Conservation (phyloP, 371 early-diverging fungal genomes). For the Lichtheimia ornata region DNA sequence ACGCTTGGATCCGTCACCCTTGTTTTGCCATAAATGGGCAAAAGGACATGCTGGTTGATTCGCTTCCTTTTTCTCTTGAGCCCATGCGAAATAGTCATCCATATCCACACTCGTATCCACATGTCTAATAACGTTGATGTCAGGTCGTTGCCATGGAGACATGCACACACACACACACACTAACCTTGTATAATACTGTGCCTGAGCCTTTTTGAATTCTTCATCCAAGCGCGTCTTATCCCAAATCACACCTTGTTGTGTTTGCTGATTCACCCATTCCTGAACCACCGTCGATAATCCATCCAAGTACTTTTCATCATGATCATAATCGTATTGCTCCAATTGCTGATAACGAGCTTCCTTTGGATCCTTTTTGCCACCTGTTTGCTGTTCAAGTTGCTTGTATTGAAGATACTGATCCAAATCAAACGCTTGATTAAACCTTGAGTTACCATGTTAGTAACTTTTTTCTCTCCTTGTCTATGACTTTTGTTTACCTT, state of each 20-base stretch:
- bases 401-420: conserved; percentile 49
- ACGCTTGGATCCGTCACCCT: conserved; percentile 12
- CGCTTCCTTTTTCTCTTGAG: conserved; percentile 38
- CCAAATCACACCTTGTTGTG: conserved; percentile 32
- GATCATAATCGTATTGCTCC: conserved; percentile 54
- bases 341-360: conserved; percentile 40
- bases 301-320: conserved; percentile 41
- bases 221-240: conserved; percentile 49
- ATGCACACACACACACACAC: not conserved
- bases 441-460: conserved; percentile 20
- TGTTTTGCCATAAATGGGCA: conserved; percentile 63
- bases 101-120: conserved; percentile 35
- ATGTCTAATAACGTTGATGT: not conserved
- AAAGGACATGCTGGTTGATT: conserved; percentile 56
- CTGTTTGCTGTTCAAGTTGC: conserved; percentile 19
- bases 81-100: conserved; percentile 46
- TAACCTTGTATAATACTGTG: conserved; percentile 57
- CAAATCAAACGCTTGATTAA: conserved; percentile 43
- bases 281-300: conserved; percentile 50
- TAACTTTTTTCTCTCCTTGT: not conserved
- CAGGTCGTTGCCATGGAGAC: not conserved
- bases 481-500: conserved; percentile 18
- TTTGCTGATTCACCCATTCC: conserved; percentile 37
- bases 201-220: conserved; percentile 53
- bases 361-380: conserved; percentile 20